Base-by-base conservation (phyloP, 2,329 filamentous ascomycete genomes). In the Aspergillus clavatus region DNA sequence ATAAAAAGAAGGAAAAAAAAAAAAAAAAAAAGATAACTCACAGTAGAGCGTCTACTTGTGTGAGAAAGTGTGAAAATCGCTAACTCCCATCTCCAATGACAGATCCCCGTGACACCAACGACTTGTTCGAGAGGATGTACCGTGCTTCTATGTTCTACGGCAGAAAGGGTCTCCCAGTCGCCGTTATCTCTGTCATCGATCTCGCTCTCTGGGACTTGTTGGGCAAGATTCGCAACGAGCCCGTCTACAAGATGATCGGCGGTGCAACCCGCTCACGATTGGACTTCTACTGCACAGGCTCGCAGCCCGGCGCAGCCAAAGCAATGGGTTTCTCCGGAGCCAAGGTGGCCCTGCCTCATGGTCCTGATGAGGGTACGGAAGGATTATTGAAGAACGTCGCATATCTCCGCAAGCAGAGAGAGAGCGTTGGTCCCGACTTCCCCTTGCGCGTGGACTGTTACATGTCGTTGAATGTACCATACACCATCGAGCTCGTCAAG, bases 81-180 rank as follows among this genome's bases (percentile, higher is more conserved):
- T 7, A 5, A 38, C 26, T 28, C 22, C 39, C 46, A 5, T 24
- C 19, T 14, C 38, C 38, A 38, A 45, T 29, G n/a, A 35, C 52
- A 81, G 90, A 96, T 66, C 89, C 89, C 8, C 80, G 90, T 57
- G 89, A 96, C 63, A 94, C 88, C 42, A 95, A 95, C 70, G 80
- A 90, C 52, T 75, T 96, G 23, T 96, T 94, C 65, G 90, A 96
- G 74, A 89, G 94, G 68, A 95, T 96, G 90, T 96, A 95, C 75
- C 83, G 89, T 48, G 87, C 80, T 2, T 94, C 89, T 56, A 94
- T 95, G 87, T 96, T 95, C 75, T 96, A 96, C 63, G 90, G 90
- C 50, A 84, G 90, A 55, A 96, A 96, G 69, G 90, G 90, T 38
- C 81, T 96, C 1, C 86, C 90, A 2, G 80, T 91, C 8, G 90